Evolutionary conservation across 2,329 filamentous ascomycete genomes (phyloP).

Genomic region (Simplicillium aogashimaense): DNA sequence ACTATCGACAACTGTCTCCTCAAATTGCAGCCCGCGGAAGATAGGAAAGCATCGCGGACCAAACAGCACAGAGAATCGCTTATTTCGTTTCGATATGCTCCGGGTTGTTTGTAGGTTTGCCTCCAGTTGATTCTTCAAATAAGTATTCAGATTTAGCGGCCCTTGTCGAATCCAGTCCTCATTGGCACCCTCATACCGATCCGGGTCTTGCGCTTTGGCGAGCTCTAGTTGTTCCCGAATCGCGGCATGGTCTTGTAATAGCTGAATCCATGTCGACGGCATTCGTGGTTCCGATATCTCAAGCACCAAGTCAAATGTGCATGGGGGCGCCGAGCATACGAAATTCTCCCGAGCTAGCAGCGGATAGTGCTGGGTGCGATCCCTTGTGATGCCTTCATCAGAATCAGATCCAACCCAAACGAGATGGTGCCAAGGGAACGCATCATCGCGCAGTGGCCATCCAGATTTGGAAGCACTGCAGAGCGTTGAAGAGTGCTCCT

Average conservation of each 20-base stretch:
- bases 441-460: conserved; percentile 23
- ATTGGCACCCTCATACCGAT: conserved; percentile 33
- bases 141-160: conserved; percentile 36
- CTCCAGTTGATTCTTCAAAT: conserved; percentile 39
- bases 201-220: conserved; percentile 34
- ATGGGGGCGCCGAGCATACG: conserved; percentile 30
- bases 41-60: conserved; percentile 37
- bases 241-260: conserved; percentile 34
- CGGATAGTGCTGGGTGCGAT: conserved; percentile 27
- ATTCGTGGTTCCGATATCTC: conserved; percentile 42
- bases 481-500: conserved; percentile 13
- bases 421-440: conserved; percentile 29
- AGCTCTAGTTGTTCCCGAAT: conserved; percentile 27
- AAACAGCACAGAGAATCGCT: conserved; percentile 44
- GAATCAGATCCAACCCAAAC: conserved; percentile 22
- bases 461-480: conserved; percentile 20
- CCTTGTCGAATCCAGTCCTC: conserved; percentile 29
- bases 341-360: conserved; percentile 25
- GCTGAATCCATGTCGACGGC: conserved; percentile 26
- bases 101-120: conserved; percentile 23
- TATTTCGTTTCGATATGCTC: conserved; percentile 46
- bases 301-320: conserved; percentile 31
- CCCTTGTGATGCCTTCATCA: conserved; percentile 12
- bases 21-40: conserved; percentile 39
- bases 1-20: conserved; percentile 25